Percentiles rank a stretch among this genome's conserved stretches.
Conservation (phyloP, 148 eudicot species). For the Cornus florida region DNA sequence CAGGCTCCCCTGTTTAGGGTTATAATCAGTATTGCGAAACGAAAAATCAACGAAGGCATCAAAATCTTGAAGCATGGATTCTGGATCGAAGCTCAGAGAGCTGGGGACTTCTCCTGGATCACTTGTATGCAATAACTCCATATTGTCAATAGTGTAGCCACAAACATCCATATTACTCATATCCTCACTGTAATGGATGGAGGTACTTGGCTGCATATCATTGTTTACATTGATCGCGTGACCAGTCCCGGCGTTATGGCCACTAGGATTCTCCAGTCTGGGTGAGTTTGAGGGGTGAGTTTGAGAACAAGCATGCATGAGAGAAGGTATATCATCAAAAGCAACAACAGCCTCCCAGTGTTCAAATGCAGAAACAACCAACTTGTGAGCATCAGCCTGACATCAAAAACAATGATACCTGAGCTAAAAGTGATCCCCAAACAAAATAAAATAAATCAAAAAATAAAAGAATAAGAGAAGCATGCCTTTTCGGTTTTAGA, state of each 20-base stretch:
- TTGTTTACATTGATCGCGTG: neutral
- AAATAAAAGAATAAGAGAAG: slow-evolving; percentile 1
- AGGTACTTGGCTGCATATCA: slow-evolving; percentile 3
- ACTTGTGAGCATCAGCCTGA: slow-evolving; percentile 22
- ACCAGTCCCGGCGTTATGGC: too few species aligned
- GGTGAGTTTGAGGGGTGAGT: slow-evolving; percentile 8
- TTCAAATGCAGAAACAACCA: slow-evolving; percentile 23
- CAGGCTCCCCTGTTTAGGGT: neutral
- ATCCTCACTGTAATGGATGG: neutral
- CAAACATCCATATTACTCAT: neutral
- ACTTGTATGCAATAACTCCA: neutral
- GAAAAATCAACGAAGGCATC: neutral
- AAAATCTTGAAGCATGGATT: too few species aligned
- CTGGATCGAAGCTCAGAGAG: too few species aligned
- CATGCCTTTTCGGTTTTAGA: slow-evolving; percentile 24
- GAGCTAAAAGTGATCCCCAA: neutral
- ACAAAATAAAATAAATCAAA: neutral
- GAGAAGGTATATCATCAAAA: slow-evolving; percentile 11
- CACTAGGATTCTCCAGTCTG: neutral
- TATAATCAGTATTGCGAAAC: neutral
- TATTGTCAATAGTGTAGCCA: neutral
- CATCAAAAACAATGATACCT: neutral
- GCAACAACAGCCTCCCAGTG: slow-evolving; percentile 11
- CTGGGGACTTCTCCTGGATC: neutral
- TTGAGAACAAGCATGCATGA: neutral